These are phyloP conservation scores for Datisca glomerata DNA, from an alignment of 306 rosid species.

Conservation along the genomic window DNA sequence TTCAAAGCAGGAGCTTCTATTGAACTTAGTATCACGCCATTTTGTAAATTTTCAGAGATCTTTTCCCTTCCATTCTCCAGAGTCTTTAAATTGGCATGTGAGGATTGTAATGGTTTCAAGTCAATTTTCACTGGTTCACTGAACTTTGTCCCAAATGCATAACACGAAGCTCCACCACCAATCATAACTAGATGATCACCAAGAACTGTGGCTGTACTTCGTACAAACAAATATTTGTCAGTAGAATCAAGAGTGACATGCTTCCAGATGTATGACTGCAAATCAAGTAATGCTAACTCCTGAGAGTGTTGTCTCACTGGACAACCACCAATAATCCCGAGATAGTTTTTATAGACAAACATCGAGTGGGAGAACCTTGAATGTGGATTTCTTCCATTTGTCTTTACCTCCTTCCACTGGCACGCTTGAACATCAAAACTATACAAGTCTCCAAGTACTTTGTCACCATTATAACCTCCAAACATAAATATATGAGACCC, in stretches of 20 bases:
- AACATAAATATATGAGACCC: conserved; percentile 55
- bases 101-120: conserved; percentile 27
- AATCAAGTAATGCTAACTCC: conserved; percentile 74
- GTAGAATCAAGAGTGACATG: conserved; percentile 50
- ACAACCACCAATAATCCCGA: conserved; percentile 91
- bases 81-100: conserved; percentile 23
- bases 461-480: conserved; percentile 75
- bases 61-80: conserved; percentile 12
- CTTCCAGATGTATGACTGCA: conserved; percentile 45
- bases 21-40: conserved; percentile 18
- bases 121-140: conserved; percentile 72
- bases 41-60: conserved; percentile 16
- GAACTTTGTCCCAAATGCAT: conserved; percentile 94
- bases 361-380: conserved; percentile 91
- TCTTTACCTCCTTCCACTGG: conserved; percentile 62
- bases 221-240: conserved; percentile 72
- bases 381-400: conserved; percentile 61
- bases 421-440: conserved; percentile 47
- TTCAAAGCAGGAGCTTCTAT: conserved; percentile 20
- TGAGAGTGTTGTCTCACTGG: conserved; percentile 65
- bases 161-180: conserved; percentile 94
- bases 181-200: conserved; percentile 64
- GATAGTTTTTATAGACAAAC: conserved; percentile 54
- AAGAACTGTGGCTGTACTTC: conserved; percentile 57
- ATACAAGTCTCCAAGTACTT: conserved; percentile 79